These are phyloP conservation scores for Phialophora chinensis DNA, from an alignment of 2,329 filamentous ascomycete species.

Conservation along the genomic window DNA sequence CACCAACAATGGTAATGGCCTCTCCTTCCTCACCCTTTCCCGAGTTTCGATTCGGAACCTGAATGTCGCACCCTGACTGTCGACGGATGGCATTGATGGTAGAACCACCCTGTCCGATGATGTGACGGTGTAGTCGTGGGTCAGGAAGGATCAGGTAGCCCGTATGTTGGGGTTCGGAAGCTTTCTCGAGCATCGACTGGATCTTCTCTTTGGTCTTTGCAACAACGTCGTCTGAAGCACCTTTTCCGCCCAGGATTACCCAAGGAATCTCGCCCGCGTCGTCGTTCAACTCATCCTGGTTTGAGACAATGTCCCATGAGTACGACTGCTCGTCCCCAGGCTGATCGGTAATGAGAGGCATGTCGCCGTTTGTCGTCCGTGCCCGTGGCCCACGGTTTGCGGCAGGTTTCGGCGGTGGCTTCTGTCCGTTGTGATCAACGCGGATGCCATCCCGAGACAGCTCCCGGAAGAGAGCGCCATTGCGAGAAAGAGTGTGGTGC, in stretches of 20 bases:
- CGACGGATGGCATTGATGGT: constrained; percentile 93
- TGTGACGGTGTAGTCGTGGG: constrained; percentile 83
- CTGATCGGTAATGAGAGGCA: constrained; percentile 93
- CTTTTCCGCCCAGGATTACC: constrained; percentile 73
- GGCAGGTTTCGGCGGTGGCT: constrained; percentile 72
- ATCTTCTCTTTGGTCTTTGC: constrained; percentile 80
- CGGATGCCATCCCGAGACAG: constrained; percentile 87
- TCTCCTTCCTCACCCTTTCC: constrained; percentile 65
- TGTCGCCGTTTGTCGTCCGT: constrained; percentile 61
- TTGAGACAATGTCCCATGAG: constrained; percentile 77
- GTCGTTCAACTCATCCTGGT: constrained; percentile 33
- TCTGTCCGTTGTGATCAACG: constrained; percentile 85
- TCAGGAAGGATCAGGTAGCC: constrained; percentile 92
- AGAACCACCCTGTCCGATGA: constrained; percentile 85
- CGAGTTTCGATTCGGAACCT: constrained; percentile 82
- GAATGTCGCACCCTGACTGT: constrained; percentile 91
- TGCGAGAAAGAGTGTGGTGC: constrained; percentile 85
- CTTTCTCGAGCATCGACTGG: constrained; percentile 71
- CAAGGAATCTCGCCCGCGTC: constrained; percentile 67
- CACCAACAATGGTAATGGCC: constrained; percentile 88
- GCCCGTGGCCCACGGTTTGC: constrained; percentile 50
- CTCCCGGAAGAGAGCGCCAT: constrained; percentile 90
- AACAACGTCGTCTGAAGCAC: constrained; percentile 70
- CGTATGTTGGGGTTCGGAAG: constrained; percentile 59
- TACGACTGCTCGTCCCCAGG: constrained; percentile 68